Evolutionary conservation across 371 early-diverging fungal genomes (phyloP).

Genomic region (Umbelopsis sp.): DNA sequence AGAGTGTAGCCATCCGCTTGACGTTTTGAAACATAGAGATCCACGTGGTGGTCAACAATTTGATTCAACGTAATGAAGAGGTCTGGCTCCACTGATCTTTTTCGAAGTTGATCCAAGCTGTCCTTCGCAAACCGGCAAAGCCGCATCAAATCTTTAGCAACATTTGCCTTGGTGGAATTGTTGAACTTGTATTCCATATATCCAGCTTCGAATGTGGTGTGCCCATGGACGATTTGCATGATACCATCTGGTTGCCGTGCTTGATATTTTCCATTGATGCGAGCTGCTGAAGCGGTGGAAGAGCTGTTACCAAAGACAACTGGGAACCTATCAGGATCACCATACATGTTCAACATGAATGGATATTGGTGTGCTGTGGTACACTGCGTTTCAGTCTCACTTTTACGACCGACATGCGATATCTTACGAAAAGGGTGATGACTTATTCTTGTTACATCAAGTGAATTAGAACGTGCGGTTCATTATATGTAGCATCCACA

Average conservation of each 20-base stretch:
- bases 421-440: not conserved
- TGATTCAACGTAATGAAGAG: not conserved
- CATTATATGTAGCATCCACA: not conserved
- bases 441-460: not conserved
- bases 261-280: not conserved
- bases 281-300: not conserved
- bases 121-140: not conserved
- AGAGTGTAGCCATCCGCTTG: not conserved
- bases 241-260: not conserved
- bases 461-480: not conserved
- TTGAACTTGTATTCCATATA: not conserved
- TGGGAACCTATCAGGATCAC: not conserved
- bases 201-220: not conserved
- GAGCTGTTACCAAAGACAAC: not conserved
- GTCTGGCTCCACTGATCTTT: not conserved
- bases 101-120: not conserved
- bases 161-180: not conserved
- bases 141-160: not conserved
- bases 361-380: not conserved
- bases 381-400: not conserved
- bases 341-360: not conserved
- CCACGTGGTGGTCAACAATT: not conserved
- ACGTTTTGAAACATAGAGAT: not conserved
- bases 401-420: not conserved
- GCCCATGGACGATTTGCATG: not conserved